Percentiles rank a stretch among this genome's conserved stretches.
Conservation (phyloP, 2,329 filamentous ascomycete genomes). For the Claviceps purpurea region DNA sequence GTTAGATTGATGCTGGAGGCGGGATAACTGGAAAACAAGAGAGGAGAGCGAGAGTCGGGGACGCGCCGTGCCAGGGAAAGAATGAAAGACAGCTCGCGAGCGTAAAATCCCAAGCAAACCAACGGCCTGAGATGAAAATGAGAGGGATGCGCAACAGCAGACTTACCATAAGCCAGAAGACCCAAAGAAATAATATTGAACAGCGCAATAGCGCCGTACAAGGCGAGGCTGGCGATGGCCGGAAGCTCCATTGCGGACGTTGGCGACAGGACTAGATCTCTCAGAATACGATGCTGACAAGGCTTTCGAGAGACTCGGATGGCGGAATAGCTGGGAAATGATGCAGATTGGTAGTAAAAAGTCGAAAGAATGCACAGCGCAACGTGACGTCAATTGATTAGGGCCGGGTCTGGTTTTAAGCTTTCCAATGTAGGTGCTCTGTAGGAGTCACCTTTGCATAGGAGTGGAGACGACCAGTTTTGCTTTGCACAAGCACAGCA, state of each 20-base stretch:
- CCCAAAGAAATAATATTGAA: slow-evolving; percentile 5
- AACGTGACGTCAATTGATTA: neutral
- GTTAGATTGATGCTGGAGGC: neutral
- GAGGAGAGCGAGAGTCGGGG: too few relatives aligned
- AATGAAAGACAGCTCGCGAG: neutral
- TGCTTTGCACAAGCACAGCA: neutral
- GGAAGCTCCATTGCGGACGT: slow-evolving; percentile 5
- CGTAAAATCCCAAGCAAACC: neutral
- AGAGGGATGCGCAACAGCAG: neutral
- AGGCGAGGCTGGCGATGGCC: slow-evolving; percentile 1
- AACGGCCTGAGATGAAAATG: too few relatives aligned
- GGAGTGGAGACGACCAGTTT: neutral
- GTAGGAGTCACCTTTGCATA: neutral
- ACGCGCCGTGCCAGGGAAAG: neutral
- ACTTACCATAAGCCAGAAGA: slow-evolving; percentile 6
- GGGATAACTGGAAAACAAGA: too few relatives aligned
- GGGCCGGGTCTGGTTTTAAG: neutral
- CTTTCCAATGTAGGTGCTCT: neutral
- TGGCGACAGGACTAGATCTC: neutral
- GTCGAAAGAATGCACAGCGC: neutral
- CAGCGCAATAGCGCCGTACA: slow-evolving; percentile 6
- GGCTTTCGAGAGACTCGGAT: neutral
- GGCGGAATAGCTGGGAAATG: neutral
- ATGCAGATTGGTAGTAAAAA: neutral
- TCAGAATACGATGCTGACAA: neutral